Conservation (phyloP, 352 stramenopile species). For the Globisporangium abappressorium region DNA sequence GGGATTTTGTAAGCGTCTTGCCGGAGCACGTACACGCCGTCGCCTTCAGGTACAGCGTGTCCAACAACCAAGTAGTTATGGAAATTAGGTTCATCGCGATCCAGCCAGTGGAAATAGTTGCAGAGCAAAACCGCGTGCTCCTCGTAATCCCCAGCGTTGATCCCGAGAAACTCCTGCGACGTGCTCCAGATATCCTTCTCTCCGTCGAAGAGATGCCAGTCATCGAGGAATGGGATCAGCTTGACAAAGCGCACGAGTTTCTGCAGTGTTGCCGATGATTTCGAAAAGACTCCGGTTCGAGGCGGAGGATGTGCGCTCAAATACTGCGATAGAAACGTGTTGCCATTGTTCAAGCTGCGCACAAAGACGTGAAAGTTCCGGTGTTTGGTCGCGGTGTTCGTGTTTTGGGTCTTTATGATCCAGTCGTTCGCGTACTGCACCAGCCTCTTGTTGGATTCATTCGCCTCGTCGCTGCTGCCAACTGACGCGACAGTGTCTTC, state of each 20-base stretch:
- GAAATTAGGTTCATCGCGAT: slow-evolving; percentile 34
- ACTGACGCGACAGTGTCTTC: slow-evolving; percentile 15
- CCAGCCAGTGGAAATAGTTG: slow-evolving; percentile 90
- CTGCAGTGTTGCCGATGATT: slow-evolving; percentile 22
- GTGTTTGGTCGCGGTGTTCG: slow-evolving; percentile 22
- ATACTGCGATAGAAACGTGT: slow-evolving; percentile 70
- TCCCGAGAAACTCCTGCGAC: slow-evolving; percentile 88
- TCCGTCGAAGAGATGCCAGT: slow-evolving; percentile 86
- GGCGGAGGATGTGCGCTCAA: slow-evolving; percentile 71
- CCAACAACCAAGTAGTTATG: slow-evolving; percentile 88
- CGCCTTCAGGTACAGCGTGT: slow-evolving; percentile 74
- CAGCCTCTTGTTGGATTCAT: slow-evolving; percentile 22
- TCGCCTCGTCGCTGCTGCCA: slow-evolving; percentile 14
- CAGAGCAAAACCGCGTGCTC: slow-evolving; percentile 92
- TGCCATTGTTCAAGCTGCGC: slow-evolving; percentile 59
- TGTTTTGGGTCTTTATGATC: slow-evolving; percentile 17
- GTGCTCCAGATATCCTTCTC: slow-evolving; percentile 87
- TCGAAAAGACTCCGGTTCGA: slow-evolving; percentile 5
- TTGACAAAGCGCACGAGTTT: slow-evolving; percentile 86
- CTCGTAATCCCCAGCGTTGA: slow-evolving; percentile 85
- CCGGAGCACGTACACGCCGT: slow-evolving; percentile 86
- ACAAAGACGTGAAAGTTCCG: slow-evolving; percentile 76
- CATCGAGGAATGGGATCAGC: slow-evolving; percentile 89
- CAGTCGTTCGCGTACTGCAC: slow-evolving; percentile 39
- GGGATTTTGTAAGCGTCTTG: slow-evolving; percentile 49